Percentiles rank a stretch among this genome's conserved stretches.
Conservation (phyloP, 148 eudicot species). For the Dianthus caryophyllus region DNA sequence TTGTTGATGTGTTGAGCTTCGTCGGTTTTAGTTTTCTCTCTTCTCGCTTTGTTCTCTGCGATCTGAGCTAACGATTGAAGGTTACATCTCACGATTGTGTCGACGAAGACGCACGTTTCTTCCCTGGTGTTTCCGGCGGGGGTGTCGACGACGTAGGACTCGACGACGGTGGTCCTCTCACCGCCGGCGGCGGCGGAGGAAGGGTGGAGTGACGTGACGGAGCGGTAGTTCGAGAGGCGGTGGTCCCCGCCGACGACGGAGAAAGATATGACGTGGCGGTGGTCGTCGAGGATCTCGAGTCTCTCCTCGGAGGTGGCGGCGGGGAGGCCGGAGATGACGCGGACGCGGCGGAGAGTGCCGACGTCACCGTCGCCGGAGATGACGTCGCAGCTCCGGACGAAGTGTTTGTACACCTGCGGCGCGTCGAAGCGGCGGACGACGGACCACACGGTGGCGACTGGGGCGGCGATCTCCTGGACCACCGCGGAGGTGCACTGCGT, state of each 20-base stretch:
- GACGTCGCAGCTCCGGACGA: constrained; percentile 73
- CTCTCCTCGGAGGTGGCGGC: constrained; percentile 65
- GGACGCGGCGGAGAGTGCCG: constrained; percentile 63
- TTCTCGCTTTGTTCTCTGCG: constrained; percentile 37
- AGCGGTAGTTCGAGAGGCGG: constrained; percentile 56
- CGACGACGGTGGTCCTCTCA: constrained; percentile 48
- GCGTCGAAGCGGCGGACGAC: constrained; percentile 80
- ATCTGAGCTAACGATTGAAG: constrained; percentile 69
- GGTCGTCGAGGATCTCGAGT: constrained; percentile 67
- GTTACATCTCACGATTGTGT: constrained; percentile 66
- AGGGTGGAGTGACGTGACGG: constrained; percentile 58
- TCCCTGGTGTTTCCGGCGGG: constrained; percentile 65
- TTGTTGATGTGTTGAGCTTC: neutral
- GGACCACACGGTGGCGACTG: constrained; percentile 57
- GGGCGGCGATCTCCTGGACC: constrained; percentile 55
- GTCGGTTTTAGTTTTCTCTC: constrained; percentile 11
- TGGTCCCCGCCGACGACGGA: constrained; percentile 78
- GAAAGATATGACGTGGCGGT: constrained; percentile 63
- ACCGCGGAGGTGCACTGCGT: constrained; percentile 70
- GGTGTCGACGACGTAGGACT: constrained; percentile 62
- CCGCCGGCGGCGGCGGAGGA: constrained; percentile 14
- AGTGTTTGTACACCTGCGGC: constrained; percentile 75
- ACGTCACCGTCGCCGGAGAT: constrained; percentile 52
- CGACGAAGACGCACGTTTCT: constrained; percentile 62
- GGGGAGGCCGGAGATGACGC: constrained; percentile 67